Percentiles rank a stretch among this genome's conserved stretches.
phyloP scores from a whole-genome alignment of 225 moss, liverwort and hornwort genomes.

The Ulota crispa region DNA sequence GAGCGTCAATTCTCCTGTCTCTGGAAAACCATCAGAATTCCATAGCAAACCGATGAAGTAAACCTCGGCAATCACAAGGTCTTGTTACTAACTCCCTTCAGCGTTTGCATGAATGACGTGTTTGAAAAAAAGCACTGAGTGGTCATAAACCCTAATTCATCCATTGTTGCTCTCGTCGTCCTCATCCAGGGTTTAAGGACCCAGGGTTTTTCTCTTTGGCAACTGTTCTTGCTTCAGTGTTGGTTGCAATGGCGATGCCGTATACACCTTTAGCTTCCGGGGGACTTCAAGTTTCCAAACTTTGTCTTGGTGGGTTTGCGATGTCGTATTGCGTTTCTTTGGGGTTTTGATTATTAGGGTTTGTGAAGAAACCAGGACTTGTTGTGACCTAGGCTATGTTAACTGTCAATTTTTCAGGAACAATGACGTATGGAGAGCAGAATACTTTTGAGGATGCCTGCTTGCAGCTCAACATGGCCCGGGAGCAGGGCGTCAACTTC shows the following conservation, averaged over 20 bases:
- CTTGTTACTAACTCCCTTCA: neutral
- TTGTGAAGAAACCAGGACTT: neutral
- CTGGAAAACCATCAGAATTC: neutral
- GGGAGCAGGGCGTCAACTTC: conserved; percentile 71
- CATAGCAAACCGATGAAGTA: neutral
- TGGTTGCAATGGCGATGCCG: conserved; percentile 36
- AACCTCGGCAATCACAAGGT: neutral
- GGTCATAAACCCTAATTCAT: conserved; percentile 26
- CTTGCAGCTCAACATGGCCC: conserved; percentile 66
- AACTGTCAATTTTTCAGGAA: conserved; percentile 44
- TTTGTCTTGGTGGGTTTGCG: conserved; percentile 59
- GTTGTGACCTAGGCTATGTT: neutral
- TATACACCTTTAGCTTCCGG: conserved; percentile 36
- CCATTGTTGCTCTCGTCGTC: conserved; percentile 13
- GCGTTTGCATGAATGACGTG: neutral
- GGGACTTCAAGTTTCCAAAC: conserved; percentile 61
- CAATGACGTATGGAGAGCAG: conserved; percentile 83
- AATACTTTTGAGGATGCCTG: conserved; percentile 65
- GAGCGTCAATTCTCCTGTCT: neutral
- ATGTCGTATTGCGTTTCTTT: conserved; percentile 4
- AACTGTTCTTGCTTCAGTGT: neutral
- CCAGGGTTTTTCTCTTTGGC: neutral
- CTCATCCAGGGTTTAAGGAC: conserved; percentile 15
- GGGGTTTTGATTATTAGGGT: neutral
- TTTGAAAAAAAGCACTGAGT: neutral